Conservation (phyloP, 345 rosid species). For the Ailanthus altissimus region DNA sequence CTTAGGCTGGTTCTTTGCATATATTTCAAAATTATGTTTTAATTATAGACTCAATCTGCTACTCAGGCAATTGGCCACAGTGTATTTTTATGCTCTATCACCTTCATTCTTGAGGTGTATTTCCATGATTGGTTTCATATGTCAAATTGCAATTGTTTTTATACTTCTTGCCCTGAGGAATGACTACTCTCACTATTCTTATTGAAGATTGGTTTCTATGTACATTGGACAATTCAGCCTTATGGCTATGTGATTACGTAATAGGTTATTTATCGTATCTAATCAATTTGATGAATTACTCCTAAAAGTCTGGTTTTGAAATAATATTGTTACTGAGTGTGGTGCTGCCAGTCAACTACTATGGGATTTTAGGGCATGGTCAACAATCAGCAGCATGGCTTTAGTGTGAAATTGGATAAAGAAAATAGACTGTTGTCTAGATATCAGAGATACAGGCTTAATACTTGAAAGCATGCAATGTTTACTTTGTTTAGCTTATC, state of each 20-base stretch:
- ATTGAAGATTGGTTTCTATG: neutral
- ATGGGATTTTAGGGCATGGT: no score
- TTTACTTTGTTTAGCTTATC: constrained; percentile 15
- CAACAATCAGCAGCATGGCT: no score
- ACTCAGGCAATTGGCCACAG: neutral
- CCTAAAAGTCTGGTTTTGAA: no score
- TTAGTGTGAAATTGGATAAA: neutral
- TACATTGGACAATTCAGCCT: neutral
- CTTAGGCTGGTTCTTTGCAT: neutral
- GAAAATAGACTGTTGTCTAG: neutral
- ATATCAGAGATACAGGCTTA: neutral
- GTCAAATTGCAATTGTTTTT: constrained; percentile 10
- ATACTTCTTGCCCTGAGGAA: neutral
- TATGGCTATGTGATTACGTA: no score
- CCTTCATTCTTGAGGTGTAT: neutral
- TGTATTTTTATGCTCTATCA: neutral
- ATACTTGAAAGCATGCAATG: constrained; percentile 20
- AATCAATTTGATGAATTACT: no score
- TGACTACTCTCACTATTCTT: neutral
- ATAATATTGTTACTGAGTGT: no score
- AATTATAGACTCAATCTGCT: neutral
- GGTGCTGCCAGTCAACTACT: no score
- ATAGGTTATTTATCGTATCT: no score
- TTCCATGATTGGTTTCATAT: constrained; percentile 2
- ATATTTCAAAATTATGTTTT: neutral